phyloP scores from a whole-genome alignment of 2,329 filamentous ascomycete species.

The Epichloe sp. region DNA sequence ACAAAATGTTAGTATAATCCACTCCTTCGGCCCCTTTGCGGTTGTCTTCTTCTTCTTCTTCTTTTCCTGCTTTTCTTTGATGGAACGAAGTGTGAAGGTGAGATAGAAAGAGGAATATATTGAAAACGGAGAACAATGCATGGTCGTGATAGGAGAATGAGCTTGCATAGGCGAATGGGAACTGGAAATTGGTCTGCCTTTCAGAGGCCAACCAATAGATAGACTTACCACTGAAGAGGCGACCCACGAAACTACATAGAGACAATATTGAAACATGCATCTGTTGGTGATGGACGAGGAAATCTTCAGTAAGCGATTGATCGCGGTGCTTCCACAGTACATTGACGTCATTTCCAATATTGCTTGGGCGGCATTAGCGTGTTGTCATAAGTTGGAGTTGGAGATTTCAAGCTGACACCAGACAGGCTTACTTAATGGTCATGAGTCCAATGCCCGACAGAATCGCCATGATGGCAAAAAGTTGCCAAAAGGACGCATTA shows the following conservation, averaged over 20 bases:
- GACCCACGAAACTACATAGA: slow-evolving; percentile 70
- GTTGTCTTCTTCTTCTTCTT: neutral
- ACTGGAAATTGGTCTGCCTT: neutral
- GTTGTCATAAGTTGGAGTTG: neutral
- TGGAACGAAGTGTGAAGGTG: neutral
- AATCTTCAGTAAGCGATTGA: slow-evolving; percentile 53
- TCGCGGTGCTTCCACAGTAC: slow-evolving; percentile 85
- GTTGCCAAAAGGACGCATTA: slow-evolving; percentile 75
- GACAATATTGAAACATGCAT: slow-evolving; percentile 94
- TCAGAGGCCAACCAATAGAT: neutral
- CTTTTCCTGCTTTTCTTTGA: neutral
- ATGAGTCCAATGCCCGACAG: slow-evolving; percentile 88
- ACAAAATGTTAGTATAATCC: neutral
- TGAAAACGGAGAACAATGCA: neutral
- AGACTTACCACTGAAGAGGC: slow-evolving; percentile 57
- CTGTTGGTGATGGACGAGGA: slow-evolving; percentile 70
- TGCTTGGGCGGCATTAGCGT: slow-evolving; percentile 38
- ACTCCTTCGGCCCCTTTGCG: neutral
- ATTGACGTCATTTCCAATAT: slow-evolving; percentile 82
- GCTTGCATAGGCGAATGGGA: neutral
- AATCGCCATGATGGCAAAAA: slow-evolving; percentile 80
- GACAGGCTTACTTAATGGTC: slow-evolving; percentile 80
- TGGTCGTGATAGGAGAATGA: neutral
- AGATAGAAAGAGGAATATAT: too few relatives aligned
- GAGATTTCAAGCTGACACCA: neutral